These are phyloP conservation scores for Typha latifolia DNA, from an alignment of 176 grass and related monocot species.

Conservation along the genomic window DNA sequence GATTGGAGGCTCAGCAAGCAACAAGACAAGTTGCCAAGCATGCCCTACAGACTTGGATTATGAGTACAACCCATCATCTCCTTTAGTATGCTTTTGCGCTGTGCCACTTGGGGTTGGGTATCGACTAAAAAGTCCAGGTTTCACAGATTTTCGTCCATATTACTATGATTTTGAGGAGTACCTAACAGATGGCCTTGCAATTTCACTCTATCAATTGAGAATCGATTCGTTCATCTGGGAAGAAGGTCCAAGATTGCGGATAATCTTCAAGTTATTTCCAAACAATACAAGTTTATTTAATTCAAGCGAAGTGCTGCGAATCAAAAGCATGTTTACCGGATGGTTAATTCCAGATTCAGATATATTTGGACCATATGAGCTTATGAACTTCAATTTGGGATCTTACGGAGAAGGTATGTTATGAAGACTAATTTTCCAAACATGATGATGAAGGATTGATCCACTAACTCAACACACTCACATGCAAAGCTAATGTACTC, in stretches of 20 bases:
- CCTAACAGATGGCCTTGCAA: constrained; percentile 35
- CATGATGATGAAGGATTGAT: background rate
- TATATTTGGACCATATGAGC: constrained; percentile 76
- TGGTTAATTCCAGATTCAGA: constrained; percentile 53
- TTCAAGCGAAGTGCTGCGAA: constrained; percentile 31
- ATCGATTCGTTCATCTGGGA: constrained; percentile 44
- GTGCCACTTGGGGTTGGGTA: constrained; percentile 37
- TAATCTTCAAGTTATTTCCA: constrained; percentile 55
- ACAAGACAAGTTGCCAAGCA: constrained; percentile 12
- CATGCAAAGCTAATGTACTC: background rate
- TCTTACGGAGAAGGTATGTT: constrained; percentile 40
- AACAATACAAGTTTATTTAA: constrained; percentile 20
- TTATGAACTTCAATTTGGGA: constrained; percentile 37
- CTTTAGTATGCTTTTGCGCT: constrained; percentile 28
- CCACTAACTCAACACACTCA: background rate
- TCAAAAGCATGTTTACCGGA: constrained; percentile 55
- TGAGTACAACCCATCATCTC: constrained; percentile 32
- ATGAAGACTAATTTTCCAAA: constrained; percentile 4
- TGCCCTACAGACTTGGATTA: constrained; percentile 22
- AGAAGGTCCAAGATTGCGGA: constrained; percentile 60
- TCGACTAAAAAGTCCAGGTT: constrained; percentile 70
- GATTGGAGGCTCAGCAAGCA: constrained; percentile 1
- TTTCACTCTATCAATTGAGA: constrained; percentile 37
- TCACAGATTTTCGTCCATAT: constrained; percentile 46
- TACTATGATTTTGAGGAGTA: constrained; percentile 35